These are phyloP conservation scores for Candida ficus DNA, from an alignment of 805 yeast species.

Conservation along the genomic window DNA sequence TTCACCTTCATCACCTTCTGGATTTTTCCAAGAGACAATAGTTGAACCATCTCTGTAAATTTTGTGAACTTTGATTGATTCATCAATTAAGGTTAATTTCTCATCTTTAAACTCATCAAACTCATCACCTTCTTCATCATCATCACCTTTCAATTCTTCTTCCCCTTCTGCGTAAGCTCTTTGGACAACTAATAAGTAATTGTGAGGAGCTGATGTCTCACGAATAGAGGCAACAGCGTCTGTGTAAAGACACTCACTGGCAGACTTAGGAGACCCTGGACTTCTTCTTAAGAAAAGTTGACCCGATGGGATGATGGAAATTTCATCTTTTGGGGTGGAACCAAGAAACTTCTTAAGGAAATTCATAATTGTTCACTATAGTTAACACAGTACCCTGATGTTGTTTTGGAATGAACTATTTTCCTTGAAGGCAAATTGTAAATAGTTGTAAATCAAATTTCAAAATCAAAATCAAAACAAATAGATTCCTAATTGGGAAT, in stretches of 20 bases:
- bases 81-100: slow-evolving; percentile 63
- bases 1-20: slow-evolving; percentile 84
- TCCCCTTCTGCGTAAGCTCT: slow-evolving; percentile 69
- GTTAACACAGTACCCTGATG: no score
- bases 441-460: no score
- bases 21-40: slow-evolving; percentile 74
- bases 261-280: slow-evolving; percentile 81
- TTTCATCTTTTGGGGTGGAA: slow-evolving; percentile 49
- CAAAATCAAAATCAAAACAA: slow-evolving; percentile 8
- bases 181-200: slow-evolving; percentile 66
- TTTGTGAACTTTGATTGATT: slow-evolving; percentile 51
- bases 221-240: slow-evolving; percentile 75
- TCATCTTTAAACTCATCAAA: slow-evolving; percentile 47
- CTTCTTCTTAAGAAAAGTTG: slow-evolving; percentile 69
- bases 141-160: slow-evolving; percentile 43
- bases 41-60: slow-evolving; percentile 47
- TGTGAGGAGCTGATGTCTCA: slow-evolving; percentile 58
- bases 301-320: slow-evolving; percentile 73
- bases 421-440: no score
- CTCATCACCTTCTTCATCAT: slow-evolving; percentile 38
- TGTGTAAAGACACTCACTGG: slow-evolving; percentile 72
- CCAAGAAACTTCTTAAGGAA: slow-evolving; percentile 62
- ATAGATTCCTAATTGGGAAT: neutral
- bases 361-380: slow-evolving; percentile 69
- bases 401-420: no score